A percentile compares a stretch with the other conserved stretches of the same genome.
phyloP scores from a whole-genome alignment of 345 rosid genomes.

The Draba incana region DNA sequence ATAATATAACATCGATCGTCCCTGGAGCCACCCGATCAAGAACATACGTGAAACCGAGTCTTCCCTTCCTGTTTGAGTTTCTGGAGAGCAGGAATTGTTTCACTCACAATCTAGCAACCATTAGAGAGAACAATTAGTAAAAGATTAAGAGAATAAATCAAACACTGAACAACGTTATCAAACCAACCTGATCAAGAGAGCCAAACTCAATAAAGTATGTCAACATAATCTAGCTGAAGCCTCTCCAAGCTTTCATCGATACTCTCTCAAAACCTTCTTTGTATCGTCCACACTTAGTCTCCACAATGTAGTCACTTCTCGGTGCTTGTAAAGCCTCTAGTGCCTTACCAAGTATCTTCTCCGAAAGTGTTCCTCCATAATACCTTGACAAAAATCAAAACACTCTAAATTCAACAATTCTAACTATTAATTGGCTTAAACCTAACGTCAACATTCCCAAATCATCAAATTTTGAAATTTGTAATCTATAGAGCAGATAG shows the following conservation, averaged over 20 bases:
- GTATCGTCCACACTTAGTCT: conserved; percentile 89
- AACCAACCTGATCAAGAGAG: conserved; percentile 78
- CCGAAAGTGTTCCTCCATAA: conserved; percentile 92
- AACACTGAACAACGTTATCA: background rate
- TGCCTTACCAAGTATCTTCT: conserved; percentile 88
- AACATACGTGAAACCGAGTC: conserved; percentile 70
- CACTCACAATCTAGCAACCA: conserved; percentile 65
- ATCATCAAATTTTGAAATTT: background rate
- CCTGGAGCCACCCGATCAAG: conserved; percentile 86
- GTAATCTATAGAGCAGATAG: background rate
- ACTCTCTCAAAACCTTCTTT: conserved; percentile 83
- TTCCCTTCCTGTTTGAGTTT: conserved; percentile 83
- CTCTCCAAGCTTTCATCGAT: conserved; percentile 86
- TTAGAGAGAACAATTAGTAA: background rate
- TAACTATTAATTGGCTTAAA: background rate
- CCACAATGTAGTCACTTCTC: conserved; percentile 73
- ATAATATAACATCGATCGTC: conserved; percentile 73
- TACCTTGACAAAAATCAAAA: conserved; percentile 47
- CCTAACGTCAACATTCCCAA: background rate
- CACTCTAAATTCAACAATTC: background rate
- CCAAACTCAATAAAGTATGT: conserved; percentile 84
- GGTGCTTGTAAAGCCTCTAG: conserved; percentile 77
- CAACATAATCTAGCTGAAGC: conserved; percentile 90
- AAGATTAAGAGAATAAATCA: background rate
- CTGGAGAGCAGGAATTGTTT: conserved; percentile 92